Percentiles rank a stretch among this genome's conserved stretches.
These are phyloP conservation scores for Aspergillus puulaauensis DNA, from an alignment of 2,329 filamentous ascomycete species.

Conservation along the genomic window DNA sequence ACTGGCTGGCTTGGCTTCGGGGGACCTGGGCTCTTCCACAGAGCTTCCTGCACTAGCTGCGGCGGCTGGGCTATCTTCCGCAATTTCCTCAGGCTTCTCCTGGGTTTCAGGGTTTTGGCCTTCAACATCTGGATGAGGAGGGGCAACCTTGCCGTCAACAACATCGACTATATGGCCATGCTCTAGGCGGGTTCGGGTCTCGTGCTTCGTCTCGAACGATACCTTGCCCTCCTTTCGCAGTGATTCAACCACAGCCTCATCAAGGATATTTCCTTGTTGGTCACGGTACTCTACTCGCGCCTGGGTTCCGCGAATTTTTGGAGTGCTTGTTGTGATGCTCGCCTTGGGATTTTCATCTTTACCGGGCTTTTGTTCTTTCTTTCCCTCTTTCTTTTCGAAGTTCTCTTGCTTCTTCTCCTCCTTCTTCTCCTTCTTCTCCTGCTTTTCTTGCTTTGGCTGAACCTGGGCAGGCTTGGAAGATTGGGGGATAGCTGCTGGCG, in stretches of 20 bases:
- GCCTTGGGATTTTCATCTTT: conserved; percentile 25
- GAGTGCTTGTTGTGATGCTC: conserved; percentile 35
- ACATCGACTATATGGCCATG: conserved; percentile 71
- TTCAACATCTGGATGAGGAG: conserved; percentile 57
- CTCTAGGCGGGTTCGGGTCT: conserved; percentile 82
- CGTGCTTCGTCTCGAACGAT: conserved; percentile 91
- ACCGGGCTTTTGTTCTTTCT: conserved; percentile 22
- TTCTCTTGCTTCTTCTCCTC: conserved; percentile 17
- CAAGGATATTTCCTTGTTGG: conserved; percentile 84
- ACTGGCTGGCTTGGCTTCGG: conserved; percentile 47
- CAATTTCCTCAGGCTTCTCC: conserved; percentile 37
- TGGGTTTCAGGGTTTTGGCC: conserved; percentile 59
- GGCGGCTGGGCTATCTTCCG: conserved; percentile 41
- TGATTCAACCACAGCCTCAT: conserved; percentile 77
- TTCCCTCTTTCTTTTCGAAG: conserved; percentile 6
- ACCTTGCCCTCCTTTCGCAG: conserved; percentile 78
- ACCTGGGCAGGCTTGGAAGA: conserved; percentile 10
- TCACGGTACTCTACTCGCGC: conserved; percentile 93
- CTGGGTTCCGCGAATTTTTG: conserved; percentile 55
- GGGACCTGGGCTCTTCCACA: conserved; percentile 33
- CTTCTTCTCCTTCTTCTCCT: conserved; percentile 19
- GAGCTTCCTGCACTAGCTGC: conserved; percentile 40
- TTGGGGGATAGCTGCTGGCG: conserved; percentile 14
- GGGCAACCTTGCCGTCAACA: conserved; percentile 44
- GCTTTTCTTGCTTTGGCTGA: conserved; percentile 6